Percentiles rank a stretch among this genome's conserved stretches.
These are phyloP conservation scores for Clavispora carvajalis DNA, from an alignment of 805 yeast genomes.

Conservation along the genomic window DNA sequence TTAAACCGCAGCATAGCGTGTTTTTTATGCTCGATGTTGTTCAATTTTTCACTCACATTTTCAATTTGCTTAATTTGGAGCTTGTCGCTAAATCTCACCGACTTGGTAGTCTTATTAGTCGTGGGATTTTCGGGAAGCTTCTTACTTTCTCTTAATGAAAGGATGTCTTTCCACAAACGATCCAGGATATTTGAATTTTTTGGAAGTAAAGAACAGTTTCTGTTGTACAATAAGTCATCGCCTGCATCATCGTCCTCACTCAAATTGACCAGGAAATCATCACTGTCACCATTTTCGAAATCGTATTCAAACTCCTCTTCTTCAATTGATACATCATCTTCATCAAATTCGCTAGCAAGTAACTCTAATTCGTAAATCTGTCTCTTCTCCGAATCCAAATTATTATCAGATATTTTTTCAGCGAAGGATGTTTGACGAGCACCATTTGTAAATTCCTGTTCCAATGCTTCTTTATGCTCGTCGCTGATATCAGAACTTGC, in stretches of 20 bases:
- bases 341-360: slow-evolving; percentile 46
- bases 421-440: no score
- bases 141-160: slow-evolving; percentile 18
- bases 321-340: slow-evolving; percentile 5
- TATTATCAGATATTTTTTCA: no score
- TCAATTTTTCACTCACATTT: slow-evolving; percentile 47
- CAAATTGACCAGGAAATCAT: slow-evolving; percentile 20
- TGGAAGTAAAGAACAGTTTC: slow-evolving; percentile 7
- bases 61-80: slow-evolving; percentile 58
- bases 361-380: slow-evolving; percentile 45
- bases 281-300: slow-evolving; percentile 32
- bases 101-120: slow-evolving; percentile 26
- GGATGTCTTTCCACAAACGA: slow-evolving; percentile 39
- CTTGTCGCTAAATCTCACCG: slow-evolving; percentile 49
- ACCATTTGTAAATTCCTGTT: not conserved
- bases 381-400: not conserved
- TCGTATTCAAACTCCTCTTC: slow-evolving; percentile 5
- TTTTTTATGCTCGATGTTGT: slow-evolving; percentile 18
- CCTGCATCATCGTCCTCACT: slow-evolving; percentile 18
- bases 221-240: slow-evolving; percentile 24
- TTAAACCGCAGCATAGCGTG: slow-evolving; percentile 17
- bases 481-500: not conserved
- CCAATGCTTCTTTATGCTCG: not conserved
- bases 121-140: not conserved
- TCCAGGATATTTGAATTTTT: slow-evolving; percentile 10